Evolutionary conservation across 805 yeast species (phyloP).

Genomic region (Saturnispora ahearnii): DNA sequence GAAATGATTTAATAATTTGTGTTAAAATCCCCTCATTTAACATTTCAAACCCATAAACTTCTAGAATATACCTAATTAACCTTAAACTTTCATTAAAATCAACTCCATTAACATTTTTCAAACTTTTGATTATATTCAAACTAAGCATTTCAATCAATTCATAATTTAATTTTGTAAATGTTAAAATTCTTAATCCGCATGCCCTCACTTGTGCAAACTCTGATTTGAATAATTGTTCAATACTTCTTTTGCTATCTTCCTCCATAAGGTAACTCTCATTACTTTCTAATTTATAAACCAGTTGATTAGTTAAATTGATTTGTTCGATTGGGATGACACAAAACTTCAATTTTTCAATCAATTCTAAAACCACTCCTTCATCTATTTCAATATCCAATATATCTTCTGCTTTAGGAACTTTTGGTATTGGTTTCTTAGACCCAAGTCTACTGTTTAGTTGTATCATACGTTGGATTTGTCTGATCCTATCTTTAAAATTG

Average conservation of each 20-base stretch:
- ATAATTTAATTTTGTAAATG: conserved; percentile 1
- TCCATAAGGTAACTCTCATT: not conserved
- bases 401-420: not conserved
- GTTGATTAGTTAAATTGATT: conserved; percentile 7
- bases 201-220: conserved; percentile 4
- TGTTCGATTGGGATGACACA: conserved; percentile 1
- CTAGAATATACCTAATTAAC: conserved; percentile 7
- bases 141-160: conserved; percentile 4
- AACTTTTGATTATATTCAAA: not conserved
- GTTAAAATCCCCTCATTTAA: not conserved
- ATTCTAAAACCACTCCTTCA: not conserved
- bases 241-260: not conserved
- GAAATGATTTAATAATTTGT: not conserved
- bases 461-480: conserved; percentile 3
- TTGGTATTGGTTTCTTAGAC: not conserved
- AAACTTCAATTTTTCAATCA: not conserved
- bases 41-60: not conserved
- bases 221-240: conserved; percentile 3
- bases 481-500: conserved; percentile 3
- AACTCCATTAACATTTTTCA: conserved; percentile 1
- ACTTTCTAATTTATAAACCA: not conserved
- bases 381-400: not conserved
- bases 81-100: conserved; percentile 10
- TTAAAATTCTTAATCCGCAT: conserved; percentile 9
- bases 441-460: conserved; percentile 1